Percentiles rank a stretch among this genome's conserved stretches.
phyloP scores from a whole-genome alignment of 148 eudicot genomes.

The Spergularia bocconei region DNA sequence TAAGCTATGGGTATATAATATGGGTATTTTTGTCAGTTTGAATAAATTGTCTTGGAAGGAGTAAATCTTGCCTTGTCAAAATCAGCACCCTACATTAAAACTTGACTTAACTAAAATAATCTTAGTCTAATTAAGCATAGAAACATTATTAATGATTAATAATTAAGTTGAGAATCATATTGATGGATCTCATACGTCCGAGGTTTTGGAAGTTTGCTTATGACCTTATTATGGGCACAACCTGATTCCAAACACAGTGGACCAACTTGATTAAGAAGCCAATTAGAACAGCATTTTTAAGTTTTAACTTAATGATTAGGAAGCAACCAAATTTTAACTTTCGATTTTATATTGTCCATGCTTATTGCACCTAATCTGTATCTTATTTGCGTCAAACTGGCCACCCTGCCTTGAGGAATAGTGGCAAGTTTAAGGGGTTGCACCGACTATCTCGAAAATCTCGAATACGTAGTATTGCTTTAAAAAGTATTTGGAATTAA shows the following conservation, averaged over 20 bases:
- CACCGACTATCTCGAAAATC: no score
- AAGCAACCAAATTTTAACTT: constrained; percentile 6
- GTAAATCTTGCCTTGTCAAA: neutral
- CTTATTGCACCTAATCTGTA: neutral
- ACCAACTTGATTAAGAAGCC: neutral
- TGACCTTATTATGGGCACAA: constrained; percentile 8
- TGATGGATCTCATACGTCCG: constrained; percentile 6
- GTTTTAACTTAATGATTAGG: constrained; percentile 1
- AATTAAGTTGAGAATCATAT: constrained; percentile 7
- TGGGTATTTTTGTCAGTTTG: no score
- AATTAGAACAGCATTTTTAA: neutral
- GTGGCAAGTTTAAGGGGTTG: no score
- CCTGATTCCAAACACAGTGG: neutral
- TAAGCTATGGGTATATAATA: no score
- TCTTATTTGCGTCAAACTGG: neutral
- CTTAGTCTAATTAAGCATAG: neutral
- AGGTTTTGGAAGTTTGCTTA: constrained; percentile 15
- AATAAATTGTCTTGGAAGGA: no score
- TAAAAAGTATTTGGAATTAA: no score
- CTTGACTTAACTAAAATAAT: neutral
- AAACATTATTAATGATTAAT: neutral
- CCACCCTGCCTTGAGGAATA: no score
- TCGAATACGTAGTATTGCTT: no score
- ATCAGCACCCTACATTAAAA: neutral
- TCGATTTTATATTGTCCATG: constrained; percentile 3